Evolutionary conservation across 2,329 filamentous ascomycete species (phyloP), one percentile per base, ranked within the genome.

Genomic region (Fusarium tanahbumbuense): DNA sequence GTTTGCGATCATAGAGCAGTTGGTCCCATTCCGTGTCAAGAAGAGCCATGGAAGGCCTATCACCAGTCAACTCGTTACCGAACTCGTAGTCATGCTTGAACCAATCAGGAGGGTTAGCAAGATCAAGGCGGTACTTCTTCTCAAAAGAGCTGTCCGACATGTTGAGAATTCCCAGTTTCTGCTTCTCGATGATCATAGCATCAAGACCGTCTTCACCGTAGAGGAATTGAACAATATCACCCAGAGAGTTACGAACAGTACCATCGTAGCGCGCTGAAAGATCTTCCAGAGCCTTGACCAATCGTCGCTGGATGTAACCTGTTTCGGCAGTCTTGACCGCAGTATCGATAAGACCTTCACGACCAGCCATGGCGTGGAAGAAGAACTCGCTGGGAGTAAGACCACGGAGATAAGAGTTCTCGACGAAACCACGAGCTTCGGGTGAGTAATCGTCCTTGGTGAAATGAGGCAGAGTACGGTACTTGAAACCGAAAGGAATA

Each of bases 321-420:
- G 97, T 99, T 82, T 99, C 97, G 22, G 96, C 96, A 71, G 96
- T 99, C 88, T 99, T 99, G 83, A 99, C 97, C 72, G 96, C 96
- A 55, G 96, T 99, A 87, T 99, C 96, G 75, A 99, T 99, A 58
- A 99, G 87, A 97, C 96, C 96, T 83, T 99, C 96, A 85, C 96
- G 91, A 93, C 96, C 96, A 86, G 96, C 96, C 96, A 99, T 99
- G 78, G 96, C 96, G 88, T 99, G 96, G 87, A 99, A 99, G 85
- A 98, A 99, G 83, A 99, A 99, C 75, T 99, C 96, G 1, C 93
- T 91, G 0, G 96, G 96, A 1, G 97, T 99, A 63, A 99, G 84
- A 59, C 96, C 96, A 85, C 96, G 93, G 15, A 99, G 88, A 76
- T 99, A 99, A 0, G 96, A 99, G 83, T 99, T 99, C 81, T 99